A percentile compares a stretch with the other conserved stretches of the same genome.
Evolutionary conservation across 345 rosid species (phyloP).

Genomic region (Gossypium rotundifolium): DNA sequence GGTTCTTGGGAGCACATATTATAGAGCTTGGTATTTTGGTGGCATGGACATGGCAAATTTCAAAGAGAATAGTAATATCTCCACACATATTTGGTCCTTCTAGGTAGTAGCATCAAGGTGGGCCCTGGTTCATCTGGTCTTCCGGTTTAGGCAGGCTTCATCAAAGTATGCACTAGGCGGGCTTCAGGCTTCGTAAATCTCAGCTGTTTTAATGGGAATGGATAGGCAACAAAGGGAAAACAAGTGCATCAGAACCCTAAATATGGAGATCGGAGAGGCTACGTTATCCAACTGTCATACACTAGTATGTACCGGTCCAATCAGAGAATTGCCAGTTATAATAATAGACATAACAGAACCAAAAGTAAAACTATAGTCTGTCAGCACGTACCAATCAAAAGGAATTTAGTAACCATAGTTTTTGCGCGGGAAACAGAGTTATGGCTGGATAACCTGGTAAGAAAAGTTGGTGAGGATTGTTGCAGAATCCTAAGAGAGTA

Average conservation of each 20-base stretch:
- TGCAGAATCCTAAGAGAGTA: constrained; percentile 16
- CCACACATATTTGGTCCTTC: constrained; percentile 58
- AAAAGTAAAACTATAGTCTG: constrained; percentile 28
- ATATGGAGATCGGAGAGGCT: constrained; percentile 54
- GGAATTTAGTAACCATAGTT: constrained; percentile 72
- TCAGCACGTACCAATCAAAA: constrained; percentile 43
- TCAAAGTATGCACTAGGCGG: constrained; percentile 63
- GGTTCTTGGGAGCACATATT: constrained; percentile 48
- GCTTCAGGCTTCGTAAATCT: constrained; percentile 91
- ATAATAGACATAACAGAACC: constrained; percentile 13
- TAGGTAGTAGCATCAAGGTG: constrained; percentile 68
- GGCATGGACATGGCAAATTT: constrained; percentile 50
- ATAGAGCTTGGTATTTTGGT: constrained; percentile 59
- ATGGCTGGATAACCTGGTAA: constrained; percentile 86
- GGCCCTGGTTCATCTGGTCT: constrained; percentile 91
- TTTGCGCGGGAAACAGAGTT: constrained; percentile 69
- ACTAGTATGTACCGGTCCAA: constrained; percentile 23
- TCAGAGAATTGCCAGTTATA: constrained; percentile 22
- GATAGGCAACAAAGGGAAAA: constrained; percentile 74
- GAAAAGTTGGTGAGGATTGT: constrained; percentile 36
- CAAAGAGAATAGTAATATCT: constrained; percentile 33
- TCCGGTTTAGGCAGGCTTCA: constrained; percentile 89
- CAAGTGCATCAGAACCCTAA: constrained; percentile 69
- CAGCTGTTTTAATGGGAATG: constrained; percentile 83
- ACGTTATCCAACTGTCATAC: constrained; percentile 37